phyloP scores from a whole-genome alignment of 78 protist species.

The Bigelowiella natans region DNA sequence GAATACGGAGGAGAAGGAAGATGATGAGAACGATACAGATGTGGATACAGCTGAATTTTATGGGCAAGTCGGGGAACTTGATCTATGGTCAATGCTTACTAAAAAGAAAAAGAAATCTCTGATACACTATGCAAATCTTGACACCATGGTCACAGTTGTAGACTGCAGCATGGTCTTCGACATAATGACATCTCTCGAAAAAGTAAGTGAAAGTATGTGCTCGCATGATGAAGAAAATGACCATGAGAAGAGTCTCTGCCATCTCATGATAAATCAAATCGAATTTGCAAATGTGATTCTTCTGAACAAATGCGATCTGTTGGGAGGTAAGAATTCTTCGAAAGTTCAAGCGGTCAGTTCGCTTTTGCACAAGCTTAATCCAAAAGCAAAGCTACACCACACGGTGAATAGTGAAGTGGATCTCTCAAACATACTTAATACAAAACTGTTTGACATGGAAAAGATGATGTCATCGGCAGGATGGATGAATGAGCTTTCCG shows the following conservation, averaged over 20 bases:
- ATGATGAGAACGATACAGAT: too few relatives aligned
- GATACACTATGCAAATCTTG: not conserved
- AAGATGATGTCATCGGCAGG: too few relatives aligned
- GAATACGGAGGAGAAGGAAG: too few relatives aligned
- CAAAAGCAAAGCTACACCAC: not conserved
- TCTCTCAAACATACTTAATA: too few relatives aligned
- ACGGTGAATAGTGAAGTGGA: too few relatives aligned
- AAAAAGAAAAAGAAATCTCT: not conserved
- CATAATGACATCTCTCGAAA: not conserved
- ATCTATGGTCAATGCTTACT: too few relatives aligned
- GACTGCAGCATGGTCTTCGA: conserved; percentile 5
- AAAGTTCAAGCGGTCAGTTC: not conserved
- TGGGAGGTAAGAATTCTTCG: not conserved
- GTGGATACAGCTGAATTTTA: too few relatives aligned
- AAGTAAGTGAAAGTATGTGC: not conserved
- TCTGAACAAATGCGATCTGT: conserved; percentile 59
- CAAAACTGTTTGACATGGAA: too few relatives aligned
- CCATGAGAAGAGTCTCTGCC: conserved; percentile 19
- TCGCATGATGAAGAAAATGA: not conserved
- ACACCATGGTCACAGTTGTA: conserved; percentile 29
- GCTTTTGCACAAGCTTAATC: not conserved
- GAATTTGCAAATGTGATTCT: conserved; percentile 77
- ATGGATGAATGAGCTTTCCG: too few relatives aligned
- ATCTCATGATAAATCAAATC: conserved; percentile 74
- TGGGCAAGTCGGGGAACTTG: too few relatives aligned